A percentile compares a stretch with the other conserved stretches of the same genome.
Evolutionary conservation across 179 eudicot species (phyloP).

Genomic region (Pouteria campechiana): DNA sequence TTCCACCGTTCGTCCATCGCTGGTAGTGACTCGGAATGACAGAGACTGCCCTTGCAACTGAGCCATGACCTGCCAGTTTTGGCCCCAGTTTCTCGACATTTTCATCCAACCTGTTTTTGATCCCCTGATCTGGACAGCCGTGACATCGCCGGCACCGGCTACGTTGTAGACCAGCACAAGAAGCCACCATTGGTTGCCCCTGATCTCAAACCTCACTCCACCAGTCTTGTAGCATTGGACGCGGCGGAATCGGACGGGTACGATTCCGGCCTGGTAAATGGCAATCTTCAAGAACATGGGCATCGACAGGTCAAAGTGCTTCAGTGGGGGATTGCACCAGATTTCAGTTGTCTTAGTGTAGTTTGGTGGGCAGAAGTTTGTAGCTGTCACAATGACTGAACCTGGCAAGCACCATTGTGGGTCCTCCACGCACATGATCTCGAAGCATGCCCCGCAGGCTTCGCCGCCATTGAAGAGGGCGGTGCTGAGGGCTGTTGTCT

Average conservation of each 20-base stretch:
- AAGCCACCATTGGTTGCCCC: constrained; percentile 55
- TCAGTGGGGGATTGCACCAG: constrained; percentile 15
- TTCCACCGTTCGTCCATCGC: constrained; percentile 59
- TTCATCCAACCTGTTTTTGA: constrained; percentile 93
- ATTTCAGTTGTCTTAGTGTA: no score
- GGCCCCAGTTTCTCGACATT: constrained; percentile 96
- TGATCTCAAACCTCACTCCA: constrained; percentile 63
- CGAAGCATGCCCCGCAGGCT: constrained; percentile 13
- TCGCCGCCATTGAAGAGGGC: constrained; percentile 10
- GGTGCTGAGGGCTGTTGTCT: constrained; percentile 12
- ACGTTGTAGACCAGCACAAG: constrained; percentile 79
- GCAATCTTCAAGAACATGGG: constrained; percentile 16
- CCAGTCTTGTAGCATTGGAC: constrained; percentile 88
- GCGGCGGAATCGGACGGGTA: no score
- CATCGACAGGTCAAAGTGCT: constrained; percentile 14
- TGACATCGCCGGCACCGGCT: constrained; percentile 77
- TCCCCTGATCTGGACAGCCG: constrained; percentile 71
- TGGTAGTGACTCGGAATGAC: constrained; percentile 72
- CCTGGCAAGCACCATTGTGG: constrained; percentile 17
- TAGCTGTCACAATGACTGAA: constrained; percentile 8
- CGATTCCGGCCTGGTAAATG: constrained; percentile 10
- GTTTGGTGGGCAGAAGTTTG: constrained; percentile 18
- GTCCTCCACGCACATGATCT: constrained; percentile 10
- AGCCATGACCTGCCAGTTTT: constrained; percentile 85
- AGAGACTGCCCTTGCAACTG: constrained; percentile 75